Base-by-base conservation (phyloP, 352 stramenopile species). In the Pythium oligandrum region DNA sequence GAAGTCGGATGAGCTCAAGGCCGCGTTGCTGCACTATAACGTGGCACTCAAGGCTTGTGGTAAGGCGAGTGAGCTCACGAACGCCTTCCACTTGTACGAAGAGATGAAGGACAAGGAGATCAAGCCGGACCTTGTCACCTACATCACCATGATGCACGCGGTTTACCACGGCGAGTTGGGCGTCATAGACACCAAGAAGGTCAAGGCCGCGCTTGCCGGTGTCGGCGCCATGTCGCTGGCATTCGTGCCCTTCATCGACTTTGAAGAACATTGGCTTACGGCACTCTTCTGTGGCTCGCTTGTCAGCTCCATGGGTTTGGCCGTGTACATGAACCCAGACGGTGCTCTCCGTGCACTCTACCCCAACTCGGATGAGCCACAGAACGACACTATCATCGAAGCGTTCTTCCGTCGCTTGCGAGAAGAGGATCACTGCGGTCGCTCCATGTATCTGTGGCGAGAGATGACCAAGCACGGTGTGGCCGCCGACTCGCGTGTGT, bases 91-190 rank as follows among this genome's bases (percentile, higher is more conserved):
- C 51, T 50, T 90, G 43, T 94, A 94, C 59, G 84, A 92, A 44
- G 80, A 90, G 56, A 90, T 94, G 80, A 94, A 94, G 59, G 57
- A 73, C 39, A 71, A 67, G 44, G 71, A 78, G 53, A 88, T 92
- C 61, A 40, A 66, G 44, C 81, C 84, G 1, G 79, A 90, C 37
- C 67, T 84, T 3, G 71, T 88, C 37, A 94, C 84, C 34, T 91
- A 90, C 64, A 88, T 89, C 56, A 92, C 81, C 37, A 90, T 92
- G 79, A 88, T 94, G 81, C 84, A 92, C 61, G 84, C 79, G 1
- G 84, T 94, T 33, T 94, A 84, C 59, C 82, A 92, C 54, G 84
- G 81, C 35, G 79, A 92, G 40, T 62, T 90, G 36, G 73, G 77
- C 6, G 46, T 57, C n/a, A 64, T 94, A 31, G 71, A 94, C 46